These are phyloP conservation scores for Colletotrichum zoysiae DNA, from an alignment of 2,329 filamentous ascomycete genomes.

Conservation along the genomic window DNA sequence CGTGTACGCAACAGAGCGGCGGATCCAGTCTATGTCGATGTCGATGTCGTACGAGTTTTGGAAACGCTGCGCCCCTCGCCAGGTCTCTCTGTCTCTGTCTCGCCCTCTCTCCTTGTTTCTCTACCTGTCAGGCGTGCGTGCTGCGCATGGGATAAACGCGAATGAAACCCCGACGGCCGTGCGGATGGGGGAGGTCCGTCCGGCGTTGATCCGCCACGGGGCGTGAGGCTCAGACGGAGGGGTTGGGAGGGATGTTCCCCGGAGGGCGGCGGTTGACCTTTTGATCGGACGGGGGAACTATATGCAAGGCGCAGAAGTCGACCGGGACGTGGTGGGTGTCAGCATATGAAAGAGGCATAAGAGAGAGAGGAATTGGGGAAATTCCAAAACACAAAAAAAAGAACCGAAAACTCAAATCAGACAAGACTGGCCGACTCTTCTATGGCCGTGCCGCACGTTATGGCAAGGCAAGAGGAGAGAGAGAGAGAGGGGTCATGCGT, in stretches of 20 bases:
- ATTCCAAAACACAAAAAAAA: not conserved
- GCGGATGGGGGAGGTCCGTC: not conserved
- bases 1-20: not conserved
- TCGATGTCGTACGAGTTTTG: conserved; percentile 7
- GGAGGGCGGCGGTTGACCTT: too few species aligned
- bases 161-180: too few species aligned
- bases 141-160: not conserved
- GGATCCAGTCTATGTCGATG: not conserved
- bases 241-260: not conserved
- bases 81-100: not conserved
- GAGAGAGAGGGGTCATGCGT: conserved; percentile 18
- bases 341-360: not conserved
- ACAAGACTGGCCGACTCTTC: not conserved
- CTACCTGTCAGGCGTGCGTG: not conserved
- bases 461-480: not conserved
- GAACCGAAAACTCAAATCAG: not conserved
- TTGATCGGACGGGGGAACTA: not conserved
- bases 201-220: conserved; percentile 12
- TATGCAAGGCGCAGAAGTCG: not conserved
- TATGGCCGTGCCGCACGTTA: conserved; percentile 11
- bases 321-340: not conserved
- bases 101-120: too few species aligned
- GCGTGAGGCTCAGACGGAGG: not conserved
- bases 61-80: conserved; percentile 21
- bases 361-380: not conserved